Percentiles rank a stretch among this genome's conserved stretches.
These are phyloP conservation scores for Skeletonema potamos DNA, from an alignment of 108 stramenopile genomes.

Conservation along the genomic window DNA sequence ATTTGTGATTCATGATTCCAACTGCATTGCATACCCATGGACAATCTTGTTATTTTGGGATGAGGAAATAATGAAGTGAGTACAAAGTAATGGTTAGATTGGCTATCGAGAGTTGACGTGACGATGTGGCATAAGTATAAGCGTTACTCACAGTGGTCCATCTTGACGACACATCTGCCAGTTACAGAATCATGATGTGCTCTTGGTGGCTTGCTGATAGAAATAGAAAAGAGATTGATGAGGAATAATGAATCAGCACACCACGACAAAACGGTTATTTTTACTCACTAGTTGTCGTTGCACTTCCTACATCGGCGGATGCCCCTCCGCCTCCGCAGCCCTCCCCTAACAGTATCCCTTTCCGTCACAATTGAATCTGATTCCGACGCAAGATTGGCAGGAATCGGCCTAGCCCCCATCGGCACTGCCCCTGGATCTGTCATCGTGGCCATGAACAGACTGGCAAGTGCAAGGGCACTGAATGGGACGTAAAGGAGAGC, in stretches of 20 bases:
- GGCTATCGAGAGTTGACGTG: no score
- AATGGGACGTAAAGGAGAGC: slow-evolving; percentile 53
- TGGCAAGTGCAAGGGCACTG: slow-evolving; percentile 48
- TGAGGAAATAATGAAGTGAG: background rate
- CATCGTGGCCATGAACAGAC: slow-evolving; percentile 67
- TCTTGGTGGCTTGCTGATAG: slow-evolving; percentile 77
- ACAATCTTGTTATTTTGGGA: background rate
- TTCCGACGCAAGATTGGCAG: slow-evolving; percentile 28
- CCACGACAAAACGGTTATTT: no score
- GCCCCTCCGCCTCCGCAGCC: slow-evolving; percentile 45
- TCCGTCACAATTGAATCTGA: slow-evolving; percentile 19
- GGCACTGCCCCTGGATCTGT: slow-evolving; percentile 86
- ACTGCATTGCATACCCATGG: slow-evolving; percentile 98
- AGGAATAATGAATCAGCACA: no score
- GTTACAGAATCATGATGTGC: slow-evolving; percentile 90
- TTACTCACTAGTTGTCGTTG: slow-evolving; percentile 60
- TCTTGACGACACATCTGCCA: slow-evolving; percentile 73
- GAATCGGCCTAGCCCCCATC: slow-evolving; percentile 76
- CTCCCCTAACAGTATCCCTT: slow-evolving; percentile 26
- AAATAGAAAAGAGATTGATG: no score
- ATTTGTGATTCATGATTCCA: slow-evolving; percentile 92
- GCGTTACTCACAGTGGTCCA: slow-evolving; percentile 48
- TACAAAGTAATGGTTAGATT: slow-evolving; percentile 24
- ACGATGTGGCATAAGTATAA: background rate
- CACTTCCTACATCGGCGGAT: slow-evolving; percentile 77